Base-by-base conservation (phyloP, 108 stramenopile genomes). In the Nitzschia sp. region DNA sequence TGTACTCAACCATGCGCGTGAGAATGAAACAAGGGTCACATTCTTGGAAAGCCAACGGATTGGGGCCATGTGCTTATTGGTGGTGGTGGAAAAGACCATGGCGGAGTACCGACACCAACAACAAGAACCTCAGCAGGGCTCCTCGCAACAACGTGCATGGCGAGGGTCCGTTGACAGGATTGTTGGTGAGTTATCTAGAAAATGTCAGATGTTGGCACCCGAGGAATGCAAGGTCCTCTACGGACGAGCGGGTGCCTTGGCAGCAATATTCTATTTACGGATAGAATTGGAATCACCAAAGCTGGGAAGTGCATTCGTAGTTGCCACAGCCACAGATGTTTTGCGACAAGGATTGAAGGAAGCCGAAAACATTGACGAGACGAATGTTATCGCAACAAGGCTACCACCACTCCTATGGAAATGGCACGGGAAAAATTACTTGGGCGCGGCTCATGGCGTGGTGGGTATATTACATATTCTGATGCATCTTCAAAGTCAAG, bases 371-470 rank as follows among this genome's bases (percentile, higher is more conserved):
- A 45, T 16, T 25, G 0, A 45, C 44, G 16, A 30, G 5, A 28
- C 27, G 29, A 32, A 28, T 19, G 23, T 8, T 22, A 69, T 57
- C n/a, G 38, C 38, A 30, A 45, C 25, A 30, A 21, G 58, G 28
- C 32, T 75, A 15, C 78, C 71, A 29, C 78, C 71, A 29, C 74
- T 82, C 0, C 53, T 86, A 9, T 84, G 85, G 82, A 60, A 79
- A 52, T 86, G 86, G 86, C 77, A 84, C 29, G 66, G 47, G 19
- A 84, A 86, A 56, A 34, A 78, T 21, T 90, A 90, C 33, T 63
- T 92, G n/a, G 91, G 91, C 13, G 85, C 91, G 29, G 79, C 80
- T 3, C 85, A 87, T 52, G 91, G 91, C 1, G 72, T 90, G 0
- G 77, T 66, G 3, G 91, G 91, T 19, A 88, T 92, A 36, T 66